Percentiles rank a stretch among this genome's conserved stretches.
Conservation (phyloP, 2,329 filamentous ascomycete species). For the Colletotrichum somersetense region DNA sequence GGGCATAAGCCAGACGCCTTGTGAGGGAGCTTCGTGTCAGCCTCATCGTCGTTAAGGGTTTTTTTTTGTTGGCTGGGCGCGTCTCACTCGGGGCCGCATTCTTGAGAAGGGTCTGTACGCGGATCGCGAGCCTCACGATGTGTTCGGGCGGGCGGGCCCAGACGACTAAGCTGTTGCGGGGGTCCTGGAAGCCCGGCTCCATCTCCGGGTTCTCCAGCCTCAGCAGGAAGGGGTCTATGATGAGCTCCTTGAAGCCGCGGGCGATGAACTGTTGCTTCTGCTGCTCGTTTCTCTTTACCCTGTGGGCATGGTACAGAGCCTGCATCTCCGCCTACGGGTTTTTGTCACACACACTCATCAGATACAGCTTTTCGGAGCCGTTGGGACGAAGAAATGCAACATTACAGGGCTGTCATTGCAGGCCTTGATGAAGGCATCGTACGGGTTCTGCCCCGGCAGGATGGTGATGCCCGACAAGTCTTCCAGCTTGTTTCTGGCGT, state of each 20-base stretch:
- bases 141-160: constrained; percentile 87
- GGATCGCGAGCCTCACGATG: constrained; percentile 74
- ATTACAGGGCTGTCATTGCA: constrained; percentile 77
- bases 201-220: constrained; percentile 74
- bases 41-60: neutral
- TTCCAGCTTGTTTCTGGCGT: constrained; percentile 64
- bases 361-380: neutral
- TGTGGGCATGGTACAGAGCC: constrained; percentile 78
- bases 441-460: constrained; percentile 76
- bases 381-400: constrained; percentile 31
- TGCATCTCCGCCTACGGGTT: constrained; percentile 73
- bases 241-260: constrained; percentile 75
- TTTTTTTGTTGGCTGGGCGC: neutral
- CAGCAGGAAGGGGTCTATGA: constrained; percentile 80
- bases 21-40: neutral
- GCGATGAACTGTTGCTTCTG: constrained; percentile 81
- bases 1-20: constrained; percentile 91
- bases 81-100: constrained; percentile 76
- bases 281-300: constrained; percentile 79
- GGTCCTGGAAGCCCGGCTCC: constrained; percentile 79
- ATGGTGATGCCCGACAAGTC: constrained; percentile 66
- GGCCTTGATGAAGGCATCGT: constrained; percentile 77
- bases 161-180: constrained; percentile 85
- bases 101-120: constrained; percentile 76
- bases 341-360: neutral